phyloP scores from a whole-genome alignment of 345 rosid genomes.

The Eucalyptus camaldulensis region DNA sequence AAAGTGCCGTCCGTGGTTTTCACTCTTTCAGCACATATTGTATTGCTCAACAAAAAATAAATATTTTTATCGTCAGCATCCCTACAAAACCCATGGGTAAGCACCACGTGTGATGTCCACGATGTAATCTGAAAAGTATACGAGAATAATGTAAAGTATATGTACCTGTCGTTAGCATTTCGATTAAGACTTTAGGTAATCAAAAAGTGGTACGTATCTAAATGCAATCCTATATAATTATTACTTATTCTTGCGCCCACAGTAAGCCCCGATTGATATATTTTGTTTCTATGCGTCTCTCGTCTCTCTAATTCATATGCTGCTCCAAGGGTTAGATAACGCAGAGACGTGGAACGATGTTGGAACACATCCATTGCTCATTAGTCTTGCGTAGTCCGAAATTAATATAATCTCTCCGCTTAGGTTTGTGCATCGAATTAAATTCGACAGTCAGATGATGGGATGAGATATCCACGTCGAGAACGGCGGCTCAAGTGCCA shows the following conservation, averaged over 20 bases:
- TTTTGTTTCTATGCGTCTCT: background rate
- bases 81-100: background rate
- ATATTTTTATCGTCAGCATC: background rate
- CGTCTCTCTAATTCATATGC: background rate
- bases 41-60: background rate
- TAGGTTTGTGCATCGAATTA: background rate
- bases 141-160: background rate
- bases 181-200: background rate
- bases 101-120: background rate
- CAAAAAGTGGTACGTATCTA: background rate
- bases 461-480: background rate
- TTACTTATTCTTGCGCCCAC: background rate
- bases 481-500: background rate
- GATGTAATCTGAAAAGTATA: background rate
- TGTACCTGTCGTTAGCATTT: background rate
- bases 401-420: background rate
- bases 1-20: background rate
- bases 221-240: background rate
- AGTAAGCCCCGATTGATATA: background rate
- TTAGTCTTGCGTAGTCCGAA: background rate
- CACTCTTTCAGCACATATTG: background rate
- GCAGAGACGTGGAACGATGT: background rate
- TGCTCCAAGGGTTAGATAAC: background rate
- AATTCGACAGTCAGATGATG: background rate
- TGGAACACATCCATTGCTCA: background rate